Evolutionary conservation across 192 early-diverging fungal species (phyloP).

Genomic region (Radiomyces spectabilis): DNA sequence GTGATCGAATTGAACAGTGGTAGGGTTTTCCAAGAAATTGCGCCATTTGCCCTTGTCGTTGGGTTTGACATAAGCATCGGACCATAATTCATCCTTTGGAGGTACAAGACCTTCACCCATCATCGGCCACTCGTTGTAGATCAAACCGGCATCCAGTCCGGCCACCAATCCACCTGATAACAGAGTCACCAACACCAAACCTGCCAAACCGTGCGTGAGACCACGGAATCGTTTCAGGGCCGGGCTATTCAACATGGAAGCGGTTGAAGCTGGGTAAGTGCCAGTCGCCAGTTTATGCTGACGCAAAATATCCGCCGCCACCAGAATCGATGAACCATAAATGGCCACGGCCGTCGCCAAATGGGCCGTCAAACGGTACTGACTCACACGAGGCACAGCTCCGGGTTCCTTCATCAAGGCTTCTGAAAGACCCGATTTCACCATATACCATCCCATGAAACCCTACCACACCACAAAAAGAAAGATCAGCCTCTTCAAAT

Average conservation of each 20-base stretch:
- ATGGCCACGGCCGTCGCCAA: slow-evolving; percentile 82
- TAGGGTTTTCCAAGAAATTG: slow-evolving; percentile 91
- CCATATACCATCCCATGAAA: slow-evolving; percentile 97
- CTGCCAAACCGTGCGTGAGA: slow-evolving; percentile 54
- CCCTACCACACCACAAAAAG: slow-evolving; percentile 44
- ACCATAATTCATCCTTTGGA: slow-evolving; percentile 55
- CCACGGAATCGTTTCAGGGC: slow-evolving; percentile 52
- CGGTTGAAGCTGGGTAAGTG: slow-evolving; percentile 27
- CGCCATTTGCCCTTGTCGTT: slow-evolving; percentile 55
- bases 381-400: slow-evolving; percentile 85
- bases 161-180: slow-evolving; percentile 93
- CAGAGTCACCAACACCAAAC: slow-evolving; percentile 77
- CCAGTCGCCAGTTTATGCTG: slow-evolving; percentile 53
- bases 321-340: slow-evolving; percentile 72
- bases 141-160: slow-evolving; percentile 91
- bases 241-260: slow-evolving; percentile 44
- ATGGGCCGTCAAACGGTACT: slow-evolving; percentile 90
- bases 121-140: slow-evolving; percentile 95
- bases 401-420: slow-evolving; percentile 71
- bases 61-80: slow-evolving; percentile 37
- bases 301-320: slow-evolving; percentile 73
- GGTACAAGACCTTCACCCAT: slow-evolving; percentile 89
- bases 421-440: slow-evolving; percentile 81
- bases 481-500: neutral
- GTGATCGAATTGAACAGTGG: slow-evolving; percentile 94